Base-by-base conservation (phyloP, 192 early-diverging fungal genomes). In the Gigaspora rosea region DNA sequence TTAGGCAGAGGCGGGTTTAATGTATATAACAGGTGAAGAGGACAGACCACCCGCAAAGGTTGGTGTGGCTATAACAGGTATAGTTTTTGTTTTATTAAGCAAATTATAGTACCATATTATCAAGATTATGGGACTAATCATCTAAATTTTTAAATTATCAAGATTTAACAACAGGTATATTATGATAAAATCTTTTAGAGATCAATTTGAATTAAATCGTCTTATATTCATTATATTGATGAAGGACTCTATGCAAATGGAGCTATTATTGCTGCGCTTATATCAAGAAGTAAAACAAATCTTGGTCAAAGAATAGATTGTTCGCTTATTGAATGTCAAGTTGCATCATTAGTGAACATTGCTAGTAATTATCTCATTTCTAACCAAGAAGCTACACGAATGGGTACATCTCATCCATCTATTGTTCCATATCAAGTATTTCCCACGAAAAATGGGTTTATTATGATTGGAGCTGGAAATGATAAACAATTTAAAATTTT, bases 371-470 rank as follows among this genome's bases (percentile, higher is more conserved):
- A 93, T 78, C 82, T 98, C 68, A 91, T 97, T 36, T 94, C 93
- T 51, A 90, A 89, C 2, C 64, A 87, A 76, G 95, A 97, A 81
- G 95, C 91, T 1, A 82, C 83, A 52, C 87, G 97, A 20, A 91
- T 91, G 92, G 97, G 96, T 47, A 97, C 95, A 0, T 82, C 89
- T 10, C 97, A 98, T 79, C 87, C 93, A 7, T 92, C 94, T 2
- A 97, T 98, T 61, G 97, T 95, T 11, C 97, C 97, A 12, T 98
- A 98, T 82, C 91, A 95, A 76, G 91, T 90, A 16, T 91, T 97
- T 75, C 87, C 86, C 0, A 96, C 93, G 10, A 84, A 71, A 15
- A 93, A 97, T 80, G 91, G 91, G 6, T 85, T 86, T 79, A 87
- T 98, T 49, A 92, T 96, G 81, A 87, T 98, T 69, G 97, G 97